Conservation (phyloP, 331 rosid genomes). For the Ulmus americana region DNA sequence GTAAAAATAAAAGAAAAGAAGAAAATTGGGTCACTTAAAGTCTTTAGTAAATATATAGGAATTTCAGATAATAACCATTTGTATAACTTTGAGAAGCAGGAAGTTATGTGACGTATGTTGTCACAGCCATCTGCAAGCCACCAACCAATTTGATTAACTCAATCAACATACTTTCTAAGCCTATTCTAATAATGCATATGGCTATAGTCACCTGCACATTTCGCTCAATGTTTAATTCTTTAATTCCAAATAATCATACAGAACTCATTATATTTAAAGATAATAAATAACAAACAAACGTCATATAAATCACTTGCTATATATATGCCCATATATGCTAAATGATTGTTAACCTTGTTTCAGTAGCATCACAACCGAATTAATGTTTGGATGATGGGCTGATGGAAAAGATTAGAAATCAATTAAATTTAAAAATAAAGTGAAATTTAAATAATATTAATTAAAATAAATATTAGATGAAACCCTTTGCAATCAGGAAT, state of each 20-base stretch:
- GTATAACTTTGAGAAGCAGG: conserved; percentile 70
- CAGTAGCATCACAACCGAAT: conserved; percentile 70
- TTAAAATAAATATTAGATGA: neutral
- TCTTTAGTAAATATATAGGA: no score
- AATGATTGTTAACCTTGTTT: conserved; percentile 38
- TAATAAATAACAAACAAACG: neutral
- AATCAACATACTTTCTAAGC: neutral
- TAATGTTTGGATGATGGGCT: conserved; percentile 96
- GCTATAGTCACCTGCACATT: conserved; percentile 63
- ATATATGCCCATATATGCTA: neutral
- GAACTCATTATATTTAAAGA: neutral
- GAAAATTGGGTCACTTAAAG: no score
- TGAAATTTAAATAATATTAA: conserved; percentile 2
- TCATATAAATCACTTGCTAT: neutral
- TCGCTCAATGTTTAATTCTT: conserved; percentile 55
- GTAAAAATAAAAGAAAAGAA: no score
- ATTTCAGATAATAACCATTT: conserved; percentile 63
- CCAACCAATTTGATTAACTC: neutral
- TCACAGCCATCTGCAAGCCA: conserved; percentile 80
- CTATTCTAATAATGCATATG: neutral
- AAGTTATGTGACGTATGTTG: conserved; percentile 71
- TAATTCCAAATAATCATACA: conserved; percentile 42
- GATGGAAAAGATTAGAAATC: conserved; percentile 13
- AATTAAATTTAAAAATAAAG: neutral
- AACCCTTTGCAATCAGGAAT: conserved; percentile 79